Conservation (phyloP, 305 asterid species). For the Stenogyne calaminthoides region DNA sequence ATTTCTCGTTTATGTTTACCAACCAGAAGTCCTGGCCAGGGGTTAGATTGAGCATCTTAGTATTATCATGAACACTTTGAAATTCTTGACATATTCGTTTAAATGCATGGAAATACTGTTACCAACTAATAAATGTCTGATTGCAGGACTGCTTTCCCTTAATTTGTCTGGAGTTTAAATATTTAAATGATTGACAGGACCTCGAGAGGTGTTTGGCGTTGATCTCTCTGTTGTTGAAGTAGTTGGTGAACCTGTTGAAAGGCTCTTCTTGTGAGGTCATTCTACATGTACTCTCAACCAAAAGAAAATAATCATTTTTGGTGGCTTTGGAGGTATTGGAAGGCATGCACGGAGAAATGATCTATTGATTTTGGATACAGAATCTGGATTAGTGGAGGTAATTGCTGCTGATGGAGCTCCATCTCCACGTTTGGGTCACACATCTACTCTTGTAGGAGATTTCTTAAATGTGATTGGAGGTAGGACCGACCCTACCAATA, state of each 20-base stretch:
- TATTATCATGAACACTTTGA: not conserved
- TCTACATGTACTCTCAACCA: constrained; percentile 64
- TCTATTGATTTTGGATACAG: constrained; percentile 59
- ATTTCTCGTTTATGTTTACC: not conserved
- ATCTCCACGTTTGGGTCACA: constrained; percentile 89
- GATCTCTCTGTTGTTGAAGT: constrained; percentile 50
- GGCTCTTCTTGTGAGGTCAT: constrained; percentile 95
- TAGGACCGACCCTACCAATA: constrained; percentile 81
- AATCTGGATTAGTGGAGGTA: constrained; percentile 51
- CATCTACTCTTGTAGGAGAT: constrained; percentile 68
- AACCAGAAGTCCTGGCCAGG: constrained; percentile 16
- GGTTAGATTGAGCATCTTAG: constrained; percentile 9
- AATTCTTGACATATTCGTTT: constrained; percentile 25
- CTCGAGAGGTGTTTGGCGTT: constrained; percentile 37
- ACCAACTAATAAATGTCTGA: constrained; percentile 47
- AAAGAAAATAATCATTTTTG: constrained; percentile 65
- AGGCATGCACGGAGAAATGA: constrained; percentile 91
- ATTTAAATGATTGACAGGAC: constrained; percentile 90
- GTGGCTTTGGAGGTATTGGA: constrained; percentile 98
- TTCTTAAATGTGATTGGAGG: constrained; percentile 82
- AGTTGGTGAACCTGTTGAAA: constrained; percentile 79
- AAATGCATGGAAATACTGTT: constrained; percentile 32
- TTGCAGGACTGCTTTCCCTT: constrained; percentile 78
- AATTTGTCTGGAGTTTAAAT: constrained; percentile 79
- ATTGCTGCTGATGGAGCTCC: constrained; percentile 60